phyloP scores from a whole-genome alignment of 225 moss, liverwort and hornwort genomes.

The Polytrichum commune region DNA sequence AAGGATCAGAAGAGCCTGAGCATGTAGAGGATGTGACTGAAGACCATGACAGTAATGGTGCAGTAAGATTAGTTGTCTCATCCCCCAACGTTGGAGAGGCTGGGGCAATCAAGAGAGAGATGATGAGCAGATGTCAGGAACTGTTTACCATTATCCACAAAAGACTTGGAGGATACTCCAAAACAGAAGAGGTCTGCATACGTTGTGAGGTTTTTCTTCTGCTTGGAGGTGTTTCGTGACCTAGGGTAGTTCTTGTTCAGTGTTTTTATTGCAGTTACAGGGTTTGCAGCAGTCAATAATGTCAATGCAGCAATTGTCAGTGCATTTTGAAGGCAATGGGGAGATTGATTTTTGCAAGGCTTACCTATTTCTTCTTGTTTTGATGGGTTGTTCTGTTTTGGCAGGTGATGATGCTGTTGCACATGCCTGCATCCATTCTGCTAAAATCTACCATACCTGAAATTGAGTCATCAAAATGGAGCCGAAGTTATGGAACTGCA shows the following conservation, averaged over 20 bases:
- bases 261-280: no score
- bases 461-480: conserved; percentile 50
- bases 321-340: no score
- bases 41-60: conserved; percentile 1
- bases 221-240: no score
- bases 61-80: conserved; percentile 27
- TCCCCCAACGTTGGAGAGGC: conserved; percentile 21
- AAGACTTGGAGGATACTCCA: conserved; percentile 14
- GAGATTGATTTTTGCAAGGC: no score
- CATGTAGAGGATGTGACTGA: conserved; percentile 8
- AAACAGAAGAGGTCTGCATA: conserved; percentile 36
- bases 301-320: no score
- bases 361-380: no score
- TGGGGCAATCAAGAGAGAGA: conserved; percentile 11
- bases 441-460: conserved; percentile 63
- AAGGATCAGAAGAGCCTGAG: conserved; percentile 6
- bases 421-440: conserved; percentile 45
- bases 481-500: conserved; percentile 51
- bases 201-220: no score
- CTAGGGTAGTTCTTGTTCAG: no score
- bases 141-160: conserved; percentile 8
- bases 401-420: conserved; percentile 37
- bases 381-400: conserved; percentile 4
- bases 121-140: conserved; percentile 14
- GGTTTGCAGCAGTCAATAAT: no score